Conservation (phyloP, 108 stramenopile genomes). For the Nitzschia palea region DNA sequence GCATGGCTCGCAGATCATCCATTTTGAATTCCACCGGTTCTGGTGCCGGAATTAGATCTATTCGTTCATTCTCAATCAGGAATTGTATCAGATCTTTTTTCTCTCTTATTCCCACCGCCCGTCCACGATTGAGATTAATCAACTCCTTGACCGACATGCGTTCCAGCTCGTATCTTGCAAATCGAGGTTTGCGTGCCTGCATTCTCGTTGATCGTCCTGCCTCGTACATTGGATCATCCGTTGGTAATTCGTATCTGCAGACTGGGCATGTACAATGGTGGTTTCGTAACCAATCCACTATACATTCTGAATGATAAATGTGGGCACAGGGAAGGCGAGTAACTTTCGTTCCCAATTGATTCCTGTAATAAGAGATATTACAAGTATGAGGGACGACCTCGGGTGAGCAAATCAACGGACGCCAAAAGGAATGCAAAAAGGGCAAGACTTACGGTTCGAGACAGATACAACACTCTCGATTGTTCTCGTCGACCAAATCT, state of each 20-base stretch:
- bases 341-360: constrained; percentile 39
- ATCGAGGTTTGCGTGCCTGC: constrained; percentile 62
- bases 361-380: constrained; percentile 4
- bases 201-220: constrained; percentile 63
- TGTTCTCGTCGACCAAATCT: constrained; percentile 64
- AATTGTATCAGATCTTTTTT: constrained; percentile 50
- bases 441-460: constrained; percentile 51
- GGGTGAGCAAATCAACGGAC: no score
- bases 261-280: constrained; percentile 79
- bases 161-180: constrained; percentile 61
- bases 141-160: constrained; percentile 48
- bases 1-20: constrained; percentile 36
- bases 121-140: constrained; percentile 25
- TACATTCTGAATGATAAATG: constrained; percentile 55
- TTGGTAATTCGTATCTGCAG: constrained; percentile 63
- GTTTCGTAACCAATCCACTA: constrained; percentile 55
- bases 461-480: constrained; percentile 84
- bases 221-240: constrained; percentile 75
- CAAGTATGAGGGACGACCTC: not conserved
- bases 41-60: constrained; percentile 61
- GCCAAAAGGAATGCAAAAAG: no score
- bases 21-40: constrained; percentile 47
- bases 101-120: constrained; percentile 25
- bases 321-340: constrained; percentile 74
- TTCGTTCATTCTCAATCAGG: constrained; percentile 29